A percentile compares a stretch with the other conserved stretches of the same genome.
These are phyloP conservation scores for Apiospora arundinis DNA, from an alignment of 2,329 filamentous ascomycete species.

Conservation along the genomic window DNA sequence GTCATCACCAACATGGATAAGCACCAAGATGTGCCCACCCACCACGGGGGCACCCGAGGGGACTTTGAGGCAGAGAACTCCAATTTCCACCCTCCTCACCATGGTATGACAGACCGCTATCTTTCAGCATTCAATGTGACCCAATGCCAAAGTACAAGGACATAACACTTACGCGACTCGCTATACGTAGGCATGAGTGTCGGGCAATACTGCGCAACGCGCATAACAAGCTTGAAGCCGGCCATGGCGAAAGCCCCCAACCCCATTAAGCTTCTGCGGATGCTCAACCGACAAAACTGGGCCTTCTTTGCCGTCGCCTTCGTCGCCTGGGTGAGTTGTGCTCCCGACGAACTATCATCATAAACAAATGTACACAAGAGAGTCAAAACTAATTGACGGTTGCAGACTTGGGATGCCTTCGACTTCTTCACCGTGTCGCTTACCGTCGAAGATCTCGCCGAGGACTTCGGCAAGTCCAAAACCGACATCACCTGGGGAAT, in stretches of 20 bases:
- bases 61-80: constrained; percentile 21
- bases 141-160: neutral
- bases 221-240: constrained; percentile 62
- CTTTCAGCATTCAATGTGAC: neutral
- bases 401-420: constrained; percentile 66
- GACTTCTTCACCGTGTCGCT: constrained; percentile 72
- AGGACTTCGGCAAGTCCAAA: constrained; percentile 58
- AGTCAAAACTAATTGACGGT: neutral
- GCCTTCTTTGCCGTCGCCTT: constrained; percentile 62
- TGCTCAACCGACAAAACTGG: constrained; percentile 59
- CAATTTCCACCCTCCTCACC: constrained; percentile 48
- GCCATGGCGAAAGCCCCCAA: constrained; percentile 61
- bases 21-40: neutral
- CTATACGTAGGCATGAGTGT: constrained; percentile 17
- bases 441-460: constrained; percentile 59
- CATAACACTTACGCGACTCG: neutral
- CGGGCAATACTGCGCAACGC: constrained; percentile 55
- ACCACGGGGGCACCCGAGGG: neutral
- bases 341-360: neutral
- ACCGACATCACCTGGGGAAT: constrained; percentile 70
- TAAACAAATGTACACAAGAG: neutral
- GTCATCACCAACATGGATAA: constrained; percentile 12
- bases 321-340: constrained; percentile 57
- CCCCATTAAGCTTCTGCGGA: constrained; percentile 54
- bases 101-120: constrained; percentile 51